Evolutionary conservation across 2,329 filamentous ascomycete genomes (phyloP).

Genomic region (Epichloe glyceriae): DNA sequence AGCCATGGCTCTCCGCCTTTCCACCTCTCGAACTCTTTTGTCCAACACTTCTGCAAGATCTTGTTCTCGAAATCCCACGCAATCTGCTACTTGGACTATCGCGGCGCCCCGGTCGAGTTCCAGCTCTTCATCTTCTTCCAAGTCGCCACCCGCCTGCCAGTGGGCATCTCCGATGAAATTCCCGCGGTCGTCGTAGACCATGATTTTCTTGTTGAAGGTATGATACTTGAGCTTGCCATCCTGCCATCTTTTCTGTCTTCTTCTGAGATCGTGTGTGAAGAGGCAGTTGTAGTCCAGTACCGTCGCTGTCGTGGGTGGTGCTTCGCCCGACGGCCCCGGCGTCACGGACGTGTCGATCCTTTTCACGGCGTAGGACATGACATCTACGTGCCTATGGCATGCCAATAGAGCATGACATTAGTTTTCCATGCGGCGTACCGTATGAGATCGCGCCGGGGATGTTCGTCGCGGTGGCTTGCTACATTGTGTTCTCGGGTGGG

Average conservation of each 20-base stretch:
- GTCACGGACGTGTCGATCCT: slow-evolving; percentile 1
- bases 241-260: slow-evolving; percentile 88
- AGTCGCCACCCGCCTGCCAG: slow-evolving; percentile 55
- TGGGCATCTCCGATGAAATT: slow-evolving; percentile 78
- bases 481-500: background rate
- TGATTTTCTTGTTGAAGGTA: slow-evolving; percentile 78
- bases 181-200: slow-evolving; percentile 75
- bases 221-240: slow-evolving; percentile 83
- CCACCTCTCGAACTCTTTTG: slow-evolving; percentile 48
- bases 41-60: slow-evolving; percentile 66
- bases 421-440: background rate
- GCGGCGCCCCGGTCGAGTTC: slow-evolving; percentile 62
- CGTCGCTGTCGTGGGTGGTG: slow-evolving; percentile 39
- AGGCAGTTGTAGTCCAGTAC: slow-evolving; percentile 78
- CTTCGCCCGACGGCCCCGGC: background rate
- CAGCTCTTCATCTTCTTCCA: slow-evolving; percentile 73
- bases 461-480: background rate
- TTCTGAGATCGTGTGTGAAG: slow-evolving; percentile 71
- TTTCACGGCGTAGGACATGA: slow-evolving; percentile 13
- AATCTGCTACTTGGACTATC: slow-evolving; percentile 70
- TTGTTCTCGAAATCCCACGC: slow-evolving; percentile 58
- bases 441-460: background rate
- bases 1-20: slow-evolving; percentile 32
- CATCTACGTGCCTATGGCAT: background rate
- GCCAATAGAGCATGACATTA: background rate